A percentile compares a stretch with the other conserved stretches of the same genome.
phyloP scores from a whole-genome alignment of 768 basidiomycete species.

The Lactarius tabidus region DNA sequence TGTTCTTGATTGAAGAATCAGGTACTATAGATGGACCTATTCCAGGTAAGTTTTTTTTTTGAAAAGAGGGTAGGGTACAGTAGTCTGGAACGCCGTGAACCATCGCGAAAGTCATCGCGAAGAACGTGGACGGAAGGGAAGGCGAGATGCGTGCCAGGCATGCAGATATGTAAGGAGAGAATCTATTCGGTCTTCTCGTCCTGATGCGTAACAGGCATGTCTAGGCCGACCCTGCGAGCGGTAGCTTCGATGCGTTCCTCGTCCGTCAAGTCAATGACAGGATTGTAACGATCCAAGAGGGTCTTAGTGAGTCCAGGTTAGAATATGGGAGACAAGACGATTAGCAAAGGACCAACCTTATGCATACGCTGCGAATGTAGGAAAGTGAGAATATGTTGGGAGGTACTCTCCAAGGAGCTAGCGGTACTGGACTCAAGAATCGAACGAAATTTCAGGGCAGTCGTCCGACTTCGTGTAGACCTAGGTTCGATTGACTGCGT shows the following conservation, averaged over 20 bases:
- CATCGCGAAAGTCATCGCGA: not conserved
- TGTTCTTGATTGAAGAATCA: not conserved
- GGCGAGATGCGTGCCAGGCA: not conserved
- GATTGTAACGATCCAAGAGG: slow-evolving; percentile 85
- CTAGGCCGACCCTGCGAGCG: slow-evolving; percentile 79
- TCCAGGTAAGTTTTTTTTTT: not conserved
- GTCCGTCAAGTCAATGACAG: slow-evolving; percentile 68
- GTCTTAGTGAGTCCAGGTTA: slow-evolving; percentile 40
- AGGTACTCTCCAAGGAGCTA: slow-evolving; percentile 40
- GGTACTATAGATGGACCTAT: not conserved
- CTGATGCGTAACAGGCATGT: slow-evolving; percentile 61
- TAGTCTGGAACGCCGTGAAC: not conserved
- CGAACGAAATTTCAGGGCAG: slow-evolving; percentile 50
- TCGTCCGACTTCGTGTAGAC: slow-evolving; percentile 37
- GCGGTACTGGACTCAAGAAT: slow-evolving; percentile 40
- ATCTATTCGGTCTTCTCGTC: slow-evolving; percentile 25
- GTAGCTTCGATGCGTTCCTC: slow-evolving; percentile 83
- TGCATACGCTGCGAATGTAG: slow-evolving; percentile 69
- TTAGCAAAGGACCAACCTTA: slow-evolving; percentile 50
- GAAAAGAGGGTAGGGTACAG: not conserved
- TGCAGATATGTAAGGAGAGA: not conserved
- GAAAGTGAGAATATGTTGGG: slow-evolving; percentile 62
- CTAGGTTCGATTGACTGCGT: slow-evolving; percentile 40
- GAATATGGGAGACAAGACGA: not conserved
- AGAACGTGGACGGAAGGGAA: not conserved